Evolutionary conservation across 1,284 basidiomycete genomes (phyloP), one percentile per base, ranked within the genome.

Genomic region (Takashimella tepidaria): DNA sequence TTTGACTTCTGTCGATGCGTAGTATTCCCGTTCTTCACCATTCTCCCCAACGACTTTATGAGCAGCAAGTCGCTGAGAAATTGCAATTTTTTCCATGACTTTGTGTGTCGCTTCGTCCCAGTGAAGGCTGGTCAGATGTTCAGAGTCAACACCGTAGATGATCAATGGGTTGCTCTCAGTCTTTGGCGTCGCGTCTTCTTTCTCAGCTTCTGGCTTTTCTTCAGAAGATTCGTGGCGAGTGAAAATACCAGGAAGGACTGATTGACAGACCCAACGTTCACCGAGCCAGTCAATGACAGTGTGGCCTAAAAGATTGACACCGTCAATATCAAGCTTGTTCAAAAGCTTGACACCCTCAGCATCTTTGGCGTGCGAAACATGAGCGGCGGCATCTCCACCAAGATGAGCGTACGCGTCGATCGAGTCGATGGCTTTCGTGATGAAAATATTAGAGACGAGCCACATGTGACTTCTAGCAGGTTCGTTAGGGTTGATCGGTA

Each of bases 271-370:
- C 81, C 81, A 83, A 61, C 81, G 76, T 65, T 80, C 78, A 41
- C 81, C 81, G 56, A 75, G 75, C 78, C 77, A 82, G 67, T 83
- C 81, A 49, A 83, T 74, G 25, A 82, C 76, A 25, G 79, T 80
- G 55, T 80, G 77, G 37, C 91, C 90, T 27, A 93, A 78, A 45
- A 85, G 82, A 73, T 87, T 90, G 55, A 82, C 82, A 22, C 90
- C 90, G 64, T 92, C 89, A 47, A 92, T 63, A 57, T 82, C 81
- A 54, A 81, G 72, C 55, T 77, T 77, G 70, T 81, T 80, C 57
- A 82, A 74, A 24, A 77, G 59, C 53, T 75, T 74, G 64, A 82
- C 78, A 49, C 80, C 81, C 46, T 72, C 71, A n/a, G 79, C 76
- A 59, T 83, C 81, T 72, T 83, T 83, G 63, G 76, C 77, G 37